phyloP scores from a whole-genome alignment of 2,329 filamentous ascomycete species.

The Penicillium sp. region DNA sequence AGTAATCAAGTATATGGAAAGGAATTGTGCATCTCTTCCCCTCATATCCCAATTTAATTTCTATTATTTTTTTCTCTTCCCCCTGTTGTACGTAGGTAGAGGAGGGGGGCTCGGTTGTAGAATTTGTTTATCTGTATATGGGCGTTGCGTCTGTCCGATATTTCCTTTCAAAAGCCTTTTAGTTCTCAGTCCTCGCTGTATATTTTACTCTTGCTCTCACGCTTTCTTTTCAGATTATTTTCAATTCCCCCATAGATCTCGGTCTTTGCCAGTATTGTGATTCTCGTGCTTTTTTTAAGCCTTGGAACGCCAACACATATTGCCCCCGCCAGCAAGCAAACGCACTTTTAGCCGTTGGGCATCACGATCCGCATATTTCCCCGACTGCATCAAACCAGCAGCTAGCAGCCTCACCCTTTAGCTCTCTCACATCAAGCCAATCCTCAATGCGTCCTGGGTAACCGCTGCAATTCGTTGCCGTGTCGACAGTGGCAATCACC shows the following conservation, averaged over 20 bases:
- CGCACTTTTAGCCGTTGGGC: conserved; percentile 14
- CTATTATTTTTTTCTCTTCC: conserved; percentile 9
- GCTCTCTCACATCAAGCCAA: conserved; percentile 9
- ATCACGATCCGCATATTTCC: conserved; percentile 16
- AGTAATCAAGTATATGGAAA: conserved; percentile 21
- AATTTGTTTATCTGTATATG: conserved; percentile 17
- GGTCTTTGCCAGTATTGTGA: neutral
- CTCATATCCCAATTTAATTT: conserved; percentile 11
- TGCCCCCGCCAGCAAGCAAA: conserved; percentile 1
- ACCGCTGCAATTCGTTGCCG: conserved; percentile 1
- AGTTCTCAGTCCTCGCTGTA: neutral
- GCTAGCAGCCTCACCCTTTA: conserved; percentile 17
- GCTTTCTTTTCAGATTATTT: neutral
- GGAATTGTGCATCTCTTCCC: conserved; percentile 9
- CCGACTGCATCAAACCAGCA: neutral
- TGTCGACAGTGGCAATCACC: neutral
- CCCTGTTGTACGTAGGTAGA: conserved; percentile 12
- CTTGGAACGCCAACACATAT: neutral
- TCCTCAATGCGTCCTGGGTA: conserved; percentile 25
- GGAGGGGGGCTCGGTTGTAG: neutral
- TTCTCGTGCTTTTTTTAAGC: neutral
- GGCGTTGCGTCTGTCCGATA: conserved; percentile 14
- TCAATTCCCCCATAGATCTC: neutral
- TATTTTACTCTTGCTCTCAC: neutral
- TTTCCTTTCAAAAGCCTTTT: neutral